These are phyloP conservation scores for Trebouxia sp. DNA, from an alignment of 139 green algal genomes.

Conservation along the genomic window DNA sequence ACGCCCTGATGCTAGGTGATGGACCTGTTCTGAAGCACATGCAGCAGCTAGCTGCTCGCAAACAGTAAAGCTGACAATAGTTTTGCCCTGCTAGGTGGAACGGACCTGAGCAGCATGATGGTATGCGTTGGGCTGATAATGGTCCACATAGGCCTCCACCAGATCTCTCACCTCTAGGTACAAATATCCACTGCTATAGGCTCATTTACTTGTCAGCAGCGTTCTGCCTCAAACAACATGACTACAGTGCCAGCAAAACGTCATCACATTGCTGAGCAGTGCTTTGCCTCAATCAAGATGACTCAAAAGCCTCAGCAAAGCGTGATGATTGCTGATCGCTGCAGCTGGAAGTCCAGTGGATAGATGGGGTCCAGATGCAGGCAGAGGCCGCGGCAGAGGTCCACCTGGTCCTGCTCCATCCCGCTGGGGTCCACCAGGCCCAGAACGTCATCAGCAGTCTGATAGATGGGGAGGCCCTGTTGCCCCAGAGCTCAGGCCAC, in stretches of 20 bases:
- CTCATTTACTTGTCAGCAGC: not conserved
- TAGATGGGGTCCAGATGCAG: conserved; percentile 1
- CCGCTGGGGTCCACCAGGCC: conserved; percentile 4
- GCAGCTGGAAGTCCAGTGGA: not conserved
- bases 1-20: not conserved
- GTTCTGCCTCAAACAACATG: too few relatives aligned
- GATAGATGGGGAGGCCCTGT: conserved; percentile 22
- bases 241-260: too few relatives aligned
- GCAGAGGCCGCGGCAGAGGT: conserved; percentile 16
- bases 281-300: too few relatives aligned
- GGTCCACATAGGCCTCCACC: not conserved
- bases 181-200: too few relatives aligned
- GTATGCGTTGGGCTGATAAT: not conserved
- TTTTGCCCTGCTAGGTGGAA: not conserved
- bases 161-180: not conserved
- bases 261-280: not conserved
- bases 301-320: too few relatives aligned
- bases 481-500: not conserved
- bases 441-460: conserved; percentile 16
- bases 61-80: not conserved
- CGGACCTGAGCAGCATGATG: not conserved
- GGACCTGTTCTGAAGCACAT: not conserved
- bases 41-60: too few relatives aligned
- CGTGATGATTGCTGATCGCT: too few relatives aligned
- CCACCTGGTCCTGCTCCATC: not conserved